phyloP scores from a whole-genome alignment of 2,329 filamentous ascomycete genomes.

The Cephalotrichum gorgonifer region DNA sequence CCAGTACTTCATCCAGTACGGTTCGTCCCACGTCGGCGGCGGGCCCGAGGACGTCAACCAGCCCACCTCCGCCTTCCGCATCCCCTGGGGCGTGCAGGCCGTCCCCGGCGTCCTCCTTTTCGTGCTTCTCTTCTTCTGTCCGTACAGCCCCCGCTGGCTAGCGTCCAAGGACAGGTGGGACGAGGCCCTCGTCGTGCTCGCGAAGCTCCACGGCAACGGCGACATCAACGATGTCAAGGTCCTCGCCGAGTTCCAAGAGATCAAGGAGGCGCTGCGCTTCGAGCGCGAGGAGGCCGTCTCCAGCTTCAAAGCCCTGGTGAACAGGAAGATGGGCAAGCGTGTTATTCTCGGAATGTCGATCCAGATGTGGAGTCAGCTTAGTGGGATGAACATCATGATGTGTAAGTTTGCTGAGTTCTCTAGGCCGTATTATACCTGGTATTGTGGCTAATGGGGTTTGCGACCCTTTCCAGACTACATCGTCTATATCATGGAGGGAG shows the following conservation, averaged over 20 bases:
- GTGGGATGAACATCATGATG: conserved; percentile 52
- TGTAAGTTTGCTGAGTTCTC: conserved; percentile 18
- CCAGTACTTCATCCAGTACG: conserved; percentile 58
- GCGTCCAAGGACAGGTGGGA: conserved; percentile 59
- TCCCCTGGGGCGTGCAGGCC: conserved; percentile 53
- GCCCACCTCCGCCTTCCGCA: conserved; percentile 42
- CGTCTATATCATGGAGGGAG: conserved; percentile 49
- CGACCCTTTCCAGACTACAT: conserved; percentile 41
- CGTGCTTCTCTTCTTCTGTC: conserved; percentile 48
- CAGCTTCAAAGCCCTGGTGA: conserved; percentile 37
- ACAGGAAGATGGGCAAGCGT: conserved; percentile 42
- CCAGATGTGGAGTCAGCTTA: conserved; percentile 50
- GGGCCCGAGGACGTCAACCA: conserved; percentile 39
- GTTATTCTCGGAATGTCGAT: conserved; percentile 47
- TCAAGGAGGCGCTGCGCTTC: conserved; percentile 41
- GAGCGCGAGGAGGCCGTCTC: conserved; percentile 40
- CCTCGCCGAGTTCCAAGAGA: conserved; percentile 52
- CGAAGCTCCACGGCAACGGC: conserved; percentile 46
- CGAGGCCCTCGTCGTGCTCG: conserved; percentile 48
- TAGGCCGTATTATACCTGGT: no score
- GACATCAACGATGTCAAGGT: conserved; percentile 47
- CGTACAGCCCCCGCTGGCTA: conserved; percentile 59
- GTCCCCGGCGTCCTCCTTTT: conserved; percentile 43
- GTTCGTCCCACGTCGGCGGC: conserved; percentile 41
- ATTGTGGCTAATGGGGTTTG: no score